phyloP scores from a whole-genome alignment of 2,329 filamentous ascomycete species.

The Claviceps paspali region DNA sequence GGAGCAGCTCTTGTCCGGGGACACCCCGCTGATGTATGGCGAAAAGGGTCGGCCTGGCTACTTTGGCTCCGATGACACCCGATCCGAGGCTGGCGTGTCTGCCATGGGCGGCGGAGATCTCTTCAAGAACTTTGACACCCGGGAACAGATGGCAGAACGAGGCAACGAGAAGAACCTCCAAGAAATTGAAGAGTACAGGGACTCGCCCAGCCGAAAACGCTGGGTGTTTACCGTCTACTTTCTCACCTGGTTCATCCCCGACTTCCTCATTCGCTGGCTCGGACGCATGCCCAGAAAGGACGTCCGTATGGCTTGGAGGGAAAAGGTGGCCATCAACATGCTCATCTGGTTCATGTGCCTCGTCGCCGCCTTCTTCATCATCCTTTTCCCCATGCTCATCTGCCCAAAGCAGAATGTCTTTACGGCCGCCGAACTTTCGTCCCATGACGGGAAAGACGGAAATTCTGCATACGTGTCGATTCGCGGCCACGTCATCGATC shows the following conservation, averaged over 20 bases:
- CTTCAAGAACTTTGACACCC: constrained; percentile 93
- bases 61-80: constrained; percentile 69
- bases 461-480: constrained; percentile 58
- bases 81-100: constrained; percentile 85
- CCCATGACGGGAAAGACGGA: constrained; percentile 56
- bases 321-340: constrained; percentile 96
- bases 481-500: constrained; percentile 77
- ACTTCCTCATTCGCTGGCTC: constrained; percentile 60
- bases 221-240: constrained; percentile 78
- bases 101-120: constrained; percentile 86
- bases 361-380: constrained; percentile 73
- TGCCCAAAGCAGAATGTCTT: constrained; percentile 87
- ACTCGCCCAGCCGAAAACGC: constrained; percentile 68
- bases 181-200: constrained; percentile 73
- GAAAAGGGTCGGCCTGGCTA: constrained; percentile 69
- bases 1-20: constrained; percentile 39
- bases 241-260: constrained; percentile 77
- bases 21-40: constrained; percentile 46
- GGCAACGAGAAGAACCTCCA: constrained; percentile 80
- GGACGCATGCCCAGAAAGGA: constrained; percentile 87
- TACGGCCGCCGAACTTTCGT: constrained; percentile 59
- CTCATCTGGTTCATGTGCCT: constrained; percentile 83
- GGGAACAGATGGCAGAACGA: constrained; percentile 88
- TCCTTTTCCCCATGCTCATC: constrained; percentile 73
- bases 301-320: constrained; percentile 82